Base-by-base conservation (phyloP, 2,329 filamentous ascomycete genomes). In the Penicillium sp. region DNA sequence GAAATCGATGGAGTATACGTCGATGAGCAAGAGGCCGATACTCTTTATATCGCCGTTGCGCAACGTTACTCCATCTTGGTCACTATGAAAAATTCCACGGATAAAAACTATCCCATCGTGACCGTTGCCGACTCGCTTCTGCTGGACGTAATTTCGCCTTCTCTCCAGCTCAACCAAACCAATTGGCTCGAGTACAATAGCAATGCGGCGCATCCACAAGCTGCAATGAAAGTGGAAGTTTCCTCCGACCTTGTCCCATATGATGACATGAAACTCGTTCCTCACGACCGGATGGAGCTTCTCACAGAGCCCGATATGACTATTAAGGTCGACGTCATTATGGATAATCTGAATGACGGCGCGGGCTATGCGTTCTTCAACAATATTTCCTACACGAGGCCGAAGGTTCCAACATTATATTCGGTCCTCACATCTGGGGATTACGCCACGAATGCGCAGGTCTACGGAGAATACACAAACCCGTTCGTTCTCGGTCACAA, bases 1-100 rank as follows among this genome's bases (percentile, higher is more conserved):
- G 88, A 90, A 69, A 83, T 90, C 1, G 88, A 91, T 66, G 88
- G 88, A 7, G 79, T 90, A 12, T 90, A 88, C 61, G 85, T 81
- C 0, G 79, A 89, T 56, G 78, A 79, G 0, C 73, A 80, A 0
- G 81, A 83, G 56, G 82, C 86, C 0, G 77, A 82, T 25, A 82
- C 82, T 77, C 78, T 91, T 13, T 90, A 90, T 60, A 64, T 91
- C 9, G 76, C 83, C 13, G 81, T 85, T 12, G 88, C 86, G 0
- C 89, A 91, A 70, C 82, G 88, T 10, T 80, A 80, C 62, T 71
- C 73, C 6, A 68, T 83, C 4, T 65, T 83, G 3, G 60, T 83
- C 16, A 90, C 83, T 0, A 86, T 85, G 15, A 85, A 82, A 67
- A 84, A 86, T 52, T 79, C 84, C 10, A 83, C 83, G 0, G 73